Conservation (phyloP, 2,329 filamentous ascomycete genomes). For the Penicillium verrucosum region DNA sequence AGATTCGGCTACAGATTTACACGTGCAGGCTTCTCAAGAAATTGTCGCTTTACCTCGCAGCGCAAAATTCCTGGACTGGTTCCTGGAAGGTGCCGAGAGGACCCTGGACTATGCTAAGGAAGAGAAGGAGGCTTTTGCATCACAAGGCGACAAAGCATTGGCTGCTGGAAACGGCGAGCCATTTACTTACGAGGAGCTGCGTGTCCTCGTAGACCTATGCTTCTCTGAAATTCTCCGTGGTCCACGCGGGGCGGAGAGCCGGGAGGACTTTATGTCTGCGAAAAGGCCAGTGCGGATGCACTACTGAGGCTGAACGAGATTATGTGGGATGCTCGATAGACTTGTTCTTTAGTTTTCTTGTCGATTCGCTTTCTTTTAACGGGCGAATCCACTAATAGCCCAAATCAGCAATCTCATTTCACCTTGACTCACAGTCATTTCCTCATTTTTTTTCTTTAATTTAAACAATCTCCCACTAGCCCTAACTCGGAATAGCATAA, state of each 20-base stretch:
- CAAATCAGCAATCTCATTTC: neutral
- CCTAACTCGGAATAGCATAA: conserved; percentile 7
- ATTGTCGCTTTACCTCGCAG: conserved; percentile 43
- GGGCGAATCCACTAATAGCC: neutral
- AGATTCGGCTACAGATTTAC: conserved; percentile 1
- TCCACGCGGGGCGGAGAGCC: conserved; percentile 39
- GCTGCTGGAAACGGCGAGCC: conserved; percentile 41
- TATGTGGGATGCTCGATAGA: conserved; percentile 47
- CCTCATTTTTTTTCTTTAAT: conserved; percentile 16
- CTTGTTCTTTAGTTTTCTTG: neutral
- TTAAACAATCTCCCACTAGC: conserved; percentile 18
- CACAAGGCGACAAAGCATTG: conserved; percentile 34
- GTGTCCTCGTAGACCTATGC: conserved; percentile 45
- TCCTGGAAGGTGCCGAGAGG: conserved; percentile 46
- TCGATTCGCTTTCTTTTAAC: neutral
- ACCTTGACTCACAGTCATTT: conserved; percentile 12
- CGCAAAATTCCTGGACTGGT: conserved; percentile 48
- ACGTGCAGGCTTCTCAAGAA: conserved; percentile 26
- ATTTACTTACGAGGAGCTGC: conserved; percentile 47
- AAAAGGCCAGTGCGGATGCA: conserved; percentile 46
- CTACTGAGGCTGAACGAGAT: conserved; percentile 45
- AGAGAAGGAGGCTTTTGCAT: conserved; percentile 41
- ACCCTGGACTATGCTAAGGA: conserved; percentile 45
- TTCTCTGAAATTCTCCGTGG: conserved; percentile 46
- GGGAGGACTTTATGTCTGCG: conserved; percentile 47